A percentile compares a stretch with the other conserved stretches of the same genome.
These are phyloP conservation scores for Carex parvula DNA, from an alignment of 176 grass and related monocot species.

Conservation along the genomic window DNA sequence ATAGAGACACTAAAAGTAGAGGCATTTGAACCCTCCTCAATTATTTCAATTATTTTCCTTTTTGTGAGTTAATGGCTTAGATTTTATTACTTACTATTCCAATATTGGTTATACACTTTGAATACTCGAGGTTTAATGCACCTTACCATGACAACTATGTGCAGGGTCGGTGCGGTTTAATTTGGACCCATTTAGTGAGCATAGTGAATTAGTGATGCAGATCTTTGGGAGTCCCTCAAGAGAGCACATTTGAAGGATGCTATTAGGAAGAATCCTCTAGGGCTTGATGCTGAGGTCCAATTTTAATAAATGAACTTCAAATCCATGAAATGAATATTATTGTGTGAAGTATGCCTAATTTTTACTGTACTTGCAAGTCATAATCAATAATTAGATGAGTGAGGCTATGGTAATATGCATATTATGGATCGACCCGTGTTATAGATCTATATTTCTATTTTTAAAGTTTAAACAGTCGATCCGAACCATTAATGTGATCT, in stretches of 20 bases:
- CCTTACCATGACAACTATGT: no score
- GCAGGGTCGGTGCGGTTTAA: no score
- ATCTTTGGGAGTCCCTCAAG: conserved; percentile 96
- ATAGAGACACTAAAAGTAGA: no score
- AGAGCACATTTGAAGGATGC: conserved; percentile 97
- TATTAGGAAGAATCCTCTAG: conserved; percentile 77
- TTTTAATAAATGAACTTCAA: not conserved
- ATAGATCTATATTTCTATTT: not conserved
- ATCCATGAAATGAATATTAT: not conserved
- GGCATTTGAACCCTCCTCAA: no score
- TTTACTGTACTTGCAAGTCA: not conserved
- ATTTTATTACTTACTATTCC: no score
- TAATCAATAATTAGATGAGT: not conserved
- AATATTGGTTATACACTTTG: no score
- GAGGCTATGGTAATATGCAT: no score
- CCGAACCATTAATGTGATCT: no score
- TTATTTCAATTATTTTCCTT: no score
- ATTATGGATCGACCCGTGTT: no score
- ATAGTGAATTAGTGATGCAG: conserved; percentile 94
- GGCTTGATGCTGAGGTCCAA: conserved; percentile 85
- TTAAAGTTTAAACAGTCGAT: not conserved
- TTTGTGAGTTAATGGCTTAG: no score
- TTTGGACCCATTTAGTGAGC: conserved; percentile 33
- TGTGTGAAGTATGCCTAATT: not conserved
- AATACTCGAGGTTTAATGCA: no score